Base-by-base conservation (phyloP, 495 filamentous ascomycete genomes). In the Clavariopsis aquatica region DNA sequence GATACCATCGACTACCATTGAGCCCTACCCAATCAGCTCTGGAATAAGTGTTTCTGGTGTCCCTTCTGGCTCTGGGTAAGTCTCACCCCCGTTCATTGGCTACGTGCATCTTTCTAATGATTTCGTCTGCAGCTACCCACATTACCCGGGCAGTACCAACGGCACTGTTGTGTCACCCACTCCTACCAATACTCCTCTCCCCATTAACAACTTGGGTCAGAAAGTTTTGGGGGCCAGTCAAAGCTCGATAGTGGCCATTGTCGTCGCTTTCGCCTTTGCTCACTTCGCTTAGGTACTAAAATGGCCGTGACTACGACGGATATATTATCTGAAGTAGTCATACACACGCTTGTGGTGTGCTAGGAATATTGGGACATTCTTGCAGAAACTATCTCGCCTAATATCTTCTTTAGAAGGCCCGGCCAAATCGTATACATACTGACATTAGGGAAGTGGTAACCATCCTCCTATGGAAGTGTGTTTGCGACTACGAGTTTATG, bases 231-330 rank as follows among this genome's bases (percentile, higher is more conserved):
- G 43, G 6, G 43, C 56, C 10, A 43, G 56, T 24, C 29, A 49
- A 43, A 49, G 56, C 41, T 59, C 56, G 10, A 49, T 59, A 12
- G 56, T 41, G 38, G 56, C 56, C 43, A 59, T 59, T n/a, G 43
- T 59, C 41, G 56, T 59, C 56, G 56, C 56, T 19, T 28, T 59
- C 19, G 43, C 27, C 5, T 59, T 49, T 27, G 56, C 56, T 17
- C 38, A 59, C 23, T 49, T 59, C 56, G 56, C 34, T 28, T 59
- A 59, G 29, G n/a, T 17, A n/a, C 17, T 24, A 12, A 28, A n/a
- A n/a, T n/a, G n/a, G n/a, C n/a, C n/a, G 22, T n/a, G 22, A 20
- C 12, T 49, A 45, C 19, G 56, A 31, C 56, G 23, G 8, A n/a
- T n/a, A 9, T 20, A 26, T 41, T 26, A 24, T 57, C 28, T 22